A percentile compares a stretch with the other conserved stretches of the same genome.
Evolutionary conservation across 192 early-diverging fungal genomes (phyloP).

Genomic region (Coemansia sp.): DNA sequence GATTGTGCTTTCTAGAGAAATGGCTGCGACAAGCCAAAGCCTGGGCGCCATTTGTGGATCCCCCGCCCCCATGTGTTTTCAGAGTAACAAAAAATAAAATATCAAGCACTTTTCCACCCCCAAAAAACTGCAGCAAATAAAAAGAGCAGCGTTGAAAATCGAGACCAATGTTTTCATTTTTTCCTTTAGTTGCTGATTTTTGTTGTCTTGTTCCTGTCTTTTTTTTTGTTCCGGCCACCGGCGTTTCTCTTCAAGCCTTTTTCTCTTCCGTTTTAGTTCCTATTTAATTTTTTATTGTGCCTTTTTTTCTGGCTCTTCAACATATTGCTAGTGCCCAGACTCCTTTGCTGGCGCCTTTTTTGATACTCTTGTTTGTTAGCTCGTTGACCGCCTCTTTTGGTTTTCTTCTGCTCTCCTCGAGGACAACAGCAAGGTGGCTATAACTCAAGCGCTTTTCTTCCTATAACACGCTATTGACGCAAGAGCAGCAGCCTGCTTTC

Average conservation of each 20-base stretch:
- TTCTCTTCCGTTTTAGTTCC: neutral
- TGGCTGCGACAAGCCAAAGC: neutral
- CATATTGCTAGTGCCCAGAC: neutral
- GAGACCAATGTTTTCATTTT: conserved; percentile 2
- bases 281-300: conserved; percentile 9
- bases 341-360: neutral
- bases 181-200: neutral
- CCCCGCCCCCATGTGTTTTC: neutral
- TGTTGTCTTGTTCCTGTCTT: neutral
- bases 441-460: neutral
- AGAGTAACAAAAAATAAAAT: neutral
- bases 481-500: neutral
- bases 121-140: neutral
- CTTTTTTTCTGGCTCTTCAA: neutral
- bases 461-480: neutral
- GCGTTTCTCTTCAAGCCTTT: neutral
- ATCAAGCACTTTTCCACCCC: neutral
- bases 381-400: neutral
- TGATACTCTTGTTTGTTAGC: conserved; percentile 1
- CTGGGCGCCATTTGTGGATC: neutral
- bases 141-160: conserved; percentile 1
- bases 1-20: neutral
- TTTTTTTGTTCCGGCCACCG: conserved; percentile 1
- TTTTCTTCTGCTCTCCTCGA: neutral
- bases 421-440: neutral